Conservation (phyloP, 1,284 basidiomycete species). For the Pholiota adiposa region DNA sequence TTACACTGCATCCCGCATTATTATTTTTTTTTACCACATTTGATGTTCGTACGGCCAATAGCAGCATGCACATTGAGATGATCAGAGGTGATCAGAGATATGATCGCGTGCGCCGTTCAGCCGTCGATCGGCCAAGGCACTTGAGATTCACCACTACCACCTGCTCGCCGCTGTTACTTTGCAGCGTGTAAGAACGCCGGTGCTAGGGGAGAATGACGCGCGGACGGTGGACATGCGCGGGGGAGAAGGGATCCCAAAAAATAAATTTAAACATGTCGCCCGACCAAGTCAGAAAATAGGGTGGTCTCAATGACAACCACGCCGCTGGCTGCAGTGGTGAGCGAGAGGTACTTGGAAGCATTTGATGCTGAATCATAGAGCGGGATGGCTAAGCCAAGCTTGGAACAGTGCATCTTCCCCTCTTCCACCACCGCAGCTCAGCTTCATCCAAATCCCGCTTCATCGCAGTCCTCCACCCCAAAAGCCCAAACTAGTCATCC, state of each 20-base stretch:
- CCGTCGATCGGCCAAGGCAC: neutral
- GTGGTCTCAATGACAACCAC: constrained; percentile 2
- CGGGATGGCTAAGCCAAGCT: neutral
- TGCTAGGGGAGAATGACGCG: neutral
- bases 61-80: neutral
- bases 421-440: neutral
- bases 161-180: neutral
- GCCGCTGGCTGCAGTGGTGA: no score
- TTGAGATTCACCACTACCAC: no score
- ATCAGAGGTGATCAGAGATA: no score
- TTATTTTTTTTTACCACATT: neutral
- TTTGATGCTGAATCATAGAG: no score
- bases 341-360: no score
- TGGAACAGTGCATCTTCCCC: neutral
- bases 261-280: no score
- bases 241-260: neutral
- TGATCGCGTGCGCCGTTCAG: neutral
- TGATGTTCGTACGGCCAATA: neutral
- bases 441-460: neutral
- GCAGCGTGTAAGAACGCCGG: neutral
- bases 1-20: neutral
- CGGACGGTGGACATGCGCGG: neutral
- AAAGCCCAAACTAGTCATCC: neutral
- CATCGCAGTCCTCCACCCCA: neutral
- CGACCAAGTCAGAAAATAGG: neutral